Base-by-base conservation (phyloP, 1,284 basidiomycete genomes). In the Cutaneotrichosporon curvatum region DNA sequence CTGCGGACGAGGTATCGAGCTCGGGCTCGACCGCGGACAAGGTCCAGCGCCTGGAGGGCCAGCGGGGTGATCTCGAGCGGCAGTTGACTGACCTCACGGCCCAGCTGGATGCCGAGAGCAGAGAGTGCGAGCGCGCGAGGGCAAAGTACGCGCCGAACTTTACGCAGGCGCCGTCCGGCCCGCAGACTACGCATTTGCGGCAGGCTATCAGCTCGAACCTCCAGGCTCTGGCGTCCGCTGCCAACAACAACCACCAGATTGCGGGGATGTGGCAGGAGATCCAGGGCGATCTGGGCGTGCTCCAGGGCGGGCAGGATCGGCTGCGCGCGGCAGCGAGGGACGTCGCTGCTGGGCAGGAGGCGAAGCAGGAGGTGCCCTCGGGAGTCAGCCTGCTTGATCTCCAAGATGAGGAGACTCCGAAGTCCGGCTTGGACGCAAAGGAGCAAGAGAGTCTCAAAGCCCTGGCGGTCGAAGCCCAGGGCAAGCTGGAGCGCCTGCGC, bases 111-210 rank as follows among this genome's bases (percentile, higher is more conserved):
- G 72, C 75, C 35, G 89, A 92, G 70, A 83, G 81, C 33, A 74
- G 80, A 51, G 87, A 89, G 45, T 91, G 87, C 65, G 88, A 92
- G 70, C 76, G 79, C 40, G 81, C 83, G 79, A 75, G 88, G 45
- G 75, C 92, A 49, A 84, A 86, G 67, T 90, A 89, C 67, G 85
- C 85, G 28, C 85, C 91, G 58, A 68, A 81, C 33, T 98, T 90
- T 83, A 84, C 83, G 8, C 94, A 97, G 69, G 79, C 80, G n/a
- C 94, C 94, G 0, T 84, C 84, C 1, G 82, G 84, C 0, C 77
- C 79, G 0, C 74, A 82, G 52, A 87, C 84, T 28, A 83, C 85
- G 64, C 73, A 78, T 1, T 70, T 87, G 51, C 78, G 92, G 11
- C 80, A 81, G 48, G 90, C 89, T 60, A 73, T 97, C 44, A 88